A percentile compares a stretch with the other conserved stretches of the same genome.
Evolutionary conservation across 1,139 yeast species (phyloP).

Genomic region (Taphrina pruni): DNA sequence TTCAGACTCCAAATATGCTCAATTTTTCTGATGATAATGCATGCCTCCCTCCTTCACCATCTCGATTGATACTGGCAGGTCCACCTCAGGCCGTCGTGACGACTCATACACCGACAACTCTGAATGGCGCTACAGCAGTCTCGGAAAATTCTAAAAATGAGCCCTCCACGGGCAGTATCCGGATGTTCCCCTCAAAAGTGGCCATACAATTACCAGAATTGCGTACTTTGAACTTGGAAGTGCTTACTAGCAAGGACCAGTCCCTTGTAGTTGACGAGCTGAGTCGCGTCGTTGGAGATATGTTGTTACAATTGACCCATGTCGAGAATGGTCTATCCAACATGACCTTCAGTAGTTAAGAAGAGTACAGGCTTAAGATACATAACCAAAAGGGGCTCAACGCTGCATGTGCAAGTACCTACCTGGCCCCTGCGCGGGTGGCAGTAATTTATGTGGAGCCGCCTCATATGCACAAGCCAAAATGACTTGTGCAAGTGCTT

Average conservation of each 20-base stretch:
- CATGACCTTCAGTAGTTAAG: conserved; percentile 23
- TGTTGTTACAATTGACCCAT: conserved; percentile 21
- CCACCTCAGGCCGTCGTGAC: background rate
- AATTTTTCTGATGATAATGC: background rate
- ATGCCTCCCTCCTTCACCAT: conserved; percentile 27
- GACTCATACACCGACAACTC: background rate
- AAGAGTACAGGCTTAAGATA: background rate
- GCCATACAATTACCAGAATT: conserved; percentile 19
- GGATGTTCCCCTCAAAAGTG: conserved; percentile 7
- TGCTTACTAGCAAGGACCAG: conserved; percentile 21
- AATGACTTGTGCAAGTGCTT: too few relatives aligned
- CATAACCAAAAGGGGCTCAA: too few relatives aligned
- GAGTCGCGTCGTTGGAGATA: conserved; percentile 26
- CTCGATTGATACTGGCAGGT: conserved; percentile 2
- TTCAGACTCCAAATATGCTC: conserved; percentile 10
- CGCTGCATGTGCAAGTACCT: too few relatives aligned
- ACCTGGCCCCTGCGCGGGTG: too few relatives aligned
- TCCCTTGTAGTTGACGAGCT: conserved; percentile 32
- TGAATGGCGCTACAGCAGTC: background rate
- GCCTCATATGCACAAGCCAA: too few relatives aligned
- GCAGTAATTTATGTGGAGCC: too few relatives aligned
- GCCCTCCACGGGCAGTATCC: background rate
- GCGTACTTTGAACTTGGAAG: conserved; percentile 17
- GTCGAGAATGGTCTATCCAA: conserved; percentile 26
- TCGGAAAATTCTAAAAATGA: background rate